Percentiles rank a stretch among this genome's conserved stretches.
These are phyloP conservation scores for Allomyces arbusculus DNA, from an alignment of 192 early-diverging fungal species.

Conservation along the genomic window DNA sequence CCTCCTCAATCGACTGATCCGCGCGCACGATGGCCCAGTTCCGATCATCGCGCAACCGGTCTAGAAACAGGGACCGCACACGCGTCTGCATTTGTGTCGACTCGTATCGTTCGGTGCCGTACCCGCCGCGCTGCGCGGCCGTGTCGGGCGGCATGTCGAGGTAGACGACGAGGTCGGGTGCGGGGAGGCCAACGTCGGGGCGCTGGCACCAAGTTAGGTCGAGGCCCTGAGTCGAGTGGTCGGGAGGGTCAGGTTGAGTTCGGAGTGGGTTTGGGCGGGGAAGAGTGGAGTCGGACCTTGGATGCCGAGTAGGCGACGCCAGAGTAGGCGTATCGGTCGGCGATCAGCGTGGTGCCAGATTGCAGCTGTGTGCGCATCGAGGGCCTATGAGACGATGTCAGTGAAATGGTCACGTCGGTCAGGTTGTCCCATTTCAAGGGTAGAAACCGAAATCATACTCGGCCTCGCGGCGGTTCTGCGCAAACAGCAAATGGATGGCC, in stretches of 20 bases:
- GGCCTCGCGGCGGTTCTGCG: slow-evolving; percentile 87
- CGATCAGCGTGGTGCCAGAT: slow-evolving; percentile 51
- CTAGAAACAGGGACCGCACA: slow-evolving; percentile 46
- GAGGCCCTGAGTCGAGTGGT: slow-evolving; percentile 35
- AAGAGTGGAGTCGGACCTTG: slow-evolving; percentile 34
- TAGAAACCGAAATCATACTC: slow-evolving; percentile 32
- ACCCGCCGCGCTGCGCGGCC: slow-evolving; percentile 61
- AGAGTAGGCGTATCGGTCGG: slow-evolving; percentile 91
- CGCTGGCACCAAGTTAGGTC: slow-evolving; percentile 72
- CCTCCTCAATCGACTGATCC: slow-evolving; percentile 11
- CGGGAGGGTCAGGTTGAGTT: too few relatives aligned
- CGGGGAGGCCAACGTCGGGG: slow-evolving; percentile 62
- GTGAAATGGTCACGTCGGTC: not conserved
- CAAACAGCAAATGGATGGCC: slow-evolving; percentile 81
- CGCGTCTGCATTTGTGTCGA: slow-evolving; percentile 58
- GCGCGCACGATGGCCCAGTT: slow-evolving; percentile 25
- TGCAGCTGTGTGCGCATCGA: slow-evolving; percentile 35
- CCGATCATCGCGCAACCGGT: slow-evolving; percentile 1
- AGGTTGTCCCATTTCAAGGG: slow-evolving; percentile 1
- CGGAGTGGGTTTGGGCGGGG: too few relatives aligned
- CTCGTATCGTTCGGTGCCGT: slow-evolving; percentile 84
- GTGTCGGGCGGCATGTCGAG: slow-evolving; percentile 58
- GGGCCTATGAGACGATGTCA: slow-evolving; percentile 12
- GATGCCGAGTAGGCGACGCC: slow-evolving; percentile 82
- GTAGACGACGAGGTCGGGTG: slow-evolving; percentile 76